Percentiles rank a stretch among this genome's conserved stretches.
phyloP scores from a whole-genome alignment of 768 basidiomycete species.

The Chalciporus chontae region DNA sequence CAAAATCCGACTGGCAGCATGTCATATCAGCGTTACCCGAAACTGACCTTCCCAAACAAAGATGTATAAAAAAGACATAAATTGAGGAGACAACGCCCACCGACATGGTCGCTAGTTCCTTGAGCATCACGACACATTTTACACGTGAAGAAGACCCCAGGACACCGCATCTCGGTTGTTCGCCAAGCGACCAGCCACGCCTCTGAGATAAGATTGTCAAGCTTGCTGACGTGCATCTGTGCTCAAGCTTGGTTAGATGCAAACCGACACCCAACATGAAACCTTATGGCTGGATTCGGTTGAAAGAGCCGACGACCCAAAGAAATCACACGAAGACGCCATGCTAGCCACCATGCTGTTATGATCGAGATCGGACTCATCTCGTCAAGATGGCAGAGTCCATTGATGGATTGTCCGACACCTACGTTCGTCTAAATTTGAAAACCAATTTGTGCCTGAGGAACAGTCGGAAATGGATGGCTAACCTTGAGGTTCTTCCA shows the following conservation, averaged over 20 bases:
- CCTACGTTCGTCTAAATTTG: constrained; percentile 15
- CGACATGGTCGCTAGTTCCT: constrained; percentile 27
- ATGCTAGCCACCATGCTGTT: constrained; percentile 9
- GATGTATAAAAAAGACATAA: constrained; percentile 24
- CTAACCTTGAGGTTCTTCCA: constrained; percentile 4
- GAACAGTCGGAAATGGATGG: not conserved
- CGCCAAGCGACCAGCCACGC: constrained; percentile 12
- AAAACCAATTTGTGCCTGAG: not conserved
- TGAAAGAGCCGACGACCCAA: constrained; percentile 2
- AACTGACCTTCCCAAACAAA: constrained; percentile 19
- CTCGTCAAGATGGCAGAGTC: constrained; percentile 6
- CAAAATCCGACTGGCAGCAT: constrained; percentile 16
- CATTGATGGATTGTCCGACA: constrained; percentile 18
- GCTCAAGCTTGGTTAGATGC: constrained; percentile 22
- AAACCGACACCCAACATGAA: not conserved
- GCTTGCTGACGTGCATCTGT: constrained; percentile 8
- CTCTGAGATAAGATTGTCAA: constrained; percentile 21
- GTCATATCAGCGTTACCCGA: constrained; percentile 21
- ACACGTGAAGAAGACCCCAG: constrained; percentile 29
- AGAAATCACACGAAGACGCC: not conserved
- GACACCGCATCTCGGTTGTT: constrained; percentile 28
- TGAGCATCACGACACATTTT: constrained; percentile 28
- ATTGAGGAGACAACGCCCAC: constrained; percentile 25
- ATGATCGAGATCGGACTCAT: constrained; percentile 20
- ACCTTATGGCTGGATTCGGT: constrained; percentile 10